Base-by-base conservation (phyloP, 805 yeast species). In the Danielia reshetovae region DNA sequence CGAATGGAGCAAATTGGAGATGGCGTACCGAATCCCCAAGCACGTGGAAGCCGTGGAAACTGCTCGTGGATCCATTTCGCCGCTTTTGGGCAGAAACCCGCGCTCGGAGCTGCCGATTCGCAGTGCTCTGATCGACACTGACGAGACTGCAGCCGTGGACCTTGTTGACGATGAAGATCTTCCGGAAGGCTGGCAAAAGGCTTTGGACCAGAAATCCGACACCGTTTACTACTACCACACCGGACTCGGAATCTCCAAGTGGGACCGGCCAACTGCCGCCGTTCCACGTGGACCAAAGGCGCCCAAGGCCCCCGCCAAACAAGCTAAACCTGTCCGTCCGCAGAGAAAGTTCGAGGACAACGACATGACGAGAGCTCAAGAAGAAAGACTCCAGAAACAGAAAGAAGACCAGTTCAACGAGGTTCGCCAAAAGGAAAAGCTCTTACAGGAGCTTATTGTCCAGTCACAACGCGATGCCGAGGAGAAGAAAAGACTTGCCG, bases 1-100 rank as follows among this genome's bases (percentile, higher is more conserved):
- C 1, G 80, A 70, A 36, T 90, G 97, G 97, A 65, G 79, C 29
- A 63, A 64, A 17, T 72, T 85, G 39, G 81, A 83, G 52, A 77
- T 85, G 74, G 89, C 88, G n/a, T 85, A 81, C 52, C 74, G 93
- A 29, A 89, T 90, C 33, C 89, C 94, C 1, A 81, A 89, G 48
- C 70, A 70, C 25, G 60, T 22, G 18, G 34, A 12, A 9, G 29
- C 34, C 15, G 39, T 29, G 12, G 46, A 43, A 3, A 7, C 32
- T 4, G 32, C 13, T 7, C 14, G 22, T 12, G 18, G 24, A 14
- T 27, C 36, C 5, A 30, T 27, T 12, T 39, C 49, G 12, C 49
- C 48, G 5, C 35, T 27, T 14, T 39, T 29, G 18, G 46, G 42
- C 9, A 24, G 51, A 11, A 40, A 40, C 17, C 32, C 41, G 5